Percentiles rank a stretch among this genome's conserved stretches.
phyloP scores from a whole-genome alignment of 2,329 filamentous ascomycete species.

The Trichoderma asperellum region DNA sequence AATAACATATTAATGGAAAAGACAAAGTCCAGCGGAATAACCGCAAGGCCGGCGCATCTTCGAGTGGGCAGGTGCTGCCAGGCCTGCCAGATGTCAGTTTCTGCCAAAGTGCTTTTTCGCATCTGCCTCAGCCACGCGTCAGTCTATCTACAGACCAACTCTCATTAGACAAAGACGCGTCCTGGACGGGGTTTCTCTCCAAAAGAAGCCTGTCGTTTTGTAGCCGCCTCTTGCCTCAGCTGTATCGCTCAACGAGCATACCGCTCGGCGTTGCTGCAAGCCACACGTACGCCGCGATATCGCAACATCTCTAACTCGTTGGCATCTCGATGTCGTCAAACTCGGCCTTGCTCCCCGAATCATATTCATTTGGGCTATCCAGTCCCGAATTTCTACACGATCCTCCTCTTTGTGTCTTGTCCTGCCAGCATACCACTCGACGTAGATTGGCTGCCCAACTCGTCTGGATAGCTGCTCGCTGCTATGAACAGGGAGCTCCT shows the following conservation, averaged over 20 bases:
- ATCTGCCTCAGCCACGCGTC: background rate
- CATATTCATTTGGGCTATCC: background rate
- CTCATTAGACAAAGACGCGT: slow-evolving; percentile 14
- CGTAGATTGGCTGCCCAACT: background rate
- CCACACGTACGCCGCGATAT: background rate
- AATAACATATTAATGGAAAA: background rate
- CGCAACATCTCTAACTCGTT: background rate
- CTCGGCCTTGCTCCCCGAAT: background rate
- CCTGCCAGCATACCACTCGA: background rate
- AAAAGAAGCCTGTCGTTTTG: background rate
- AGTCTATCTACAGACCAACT: background rate
- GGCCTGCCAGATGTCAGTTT: background rate
- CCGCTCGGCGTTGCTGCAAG: background rate
- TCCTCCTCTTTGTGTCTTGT: background rate
- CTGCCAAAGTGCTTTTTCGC: background rate
- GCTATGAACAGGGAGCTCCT: background rate
- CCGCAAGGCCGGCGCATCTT: slow-evolving; percentile 1
- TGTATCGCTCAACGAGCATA: background rate
- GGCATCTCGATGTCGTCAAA: background rate
- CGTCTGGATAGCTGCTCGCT: background rate
- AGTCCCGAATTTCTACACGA: background rate
- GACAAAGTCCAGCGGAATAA: slow-evolving; percentile 9
- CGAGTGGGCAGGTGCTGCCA: background rate
- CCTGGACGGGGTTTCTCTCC: background rate
- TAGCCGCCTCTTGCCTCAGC: background rate